Evolutionary conservation across 2,329 filamentous ascomycete genomes (phyloP).

Genomic region (Chaetothyriales sp.): DNA sequence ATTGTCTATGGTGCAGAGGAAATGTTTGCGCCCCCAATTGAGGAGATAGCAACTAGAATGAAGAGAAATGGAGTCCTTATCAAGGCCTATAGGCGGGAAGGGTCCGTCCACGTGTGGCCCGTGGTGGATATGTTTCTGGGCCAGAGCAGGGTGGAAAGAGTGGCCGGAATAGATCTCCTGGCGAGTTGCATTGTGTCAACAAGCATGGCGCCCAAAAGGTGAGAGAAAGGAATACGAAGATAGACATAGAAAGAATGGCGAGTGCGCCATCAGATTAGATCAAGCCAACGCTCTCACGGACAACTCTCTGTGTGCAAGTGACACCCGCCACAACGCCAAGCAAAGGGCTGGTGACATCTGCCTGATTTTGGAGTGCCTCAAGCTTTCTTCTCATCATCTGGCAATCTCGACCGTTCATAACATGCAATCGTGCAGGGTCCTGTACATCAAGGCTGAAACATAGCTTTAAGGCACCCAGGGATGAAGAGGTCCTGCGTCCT

Average conservation of each 20-base stretch:
- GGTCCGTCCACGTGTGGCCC: constrained; percentile 70
- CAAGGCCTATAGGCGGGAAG: constrained; percentile 45
- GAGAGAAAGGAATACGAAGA: not conserved
- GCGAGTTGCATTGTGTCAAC: constrained; percentile 14
- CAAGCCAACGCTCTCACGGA: constrained; percentile 41
- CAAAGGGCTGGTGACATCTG: not conserved
- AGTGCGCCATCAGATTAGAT: constrained; percentile 44
- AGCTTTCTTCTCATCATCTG: constrained; percentile 1
- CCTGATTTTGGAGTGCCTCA: not conserved
- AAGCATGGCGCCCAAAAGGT: constrained; percentile 5
- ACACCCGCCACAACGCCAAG: not conserved
- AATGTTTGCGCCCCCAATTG: constrained; percentile 59
- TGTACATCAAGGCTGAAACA: not conserved
- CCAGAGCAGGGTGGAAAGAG: constrained; percentile 31
- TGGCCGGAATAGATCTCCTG: constrained; percentile 31
- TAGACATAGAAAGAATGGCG: not conserved
- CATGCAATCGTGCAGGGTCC: not conserved
- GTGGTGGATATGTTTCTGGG: constrained; percentile 51
- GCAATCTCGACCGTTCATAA: not conserved
- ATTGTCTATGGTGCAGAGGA: constrained; percentile 65
- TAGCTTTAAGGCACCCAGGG: not conserved
- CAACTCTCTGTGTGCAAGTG: not conserved
- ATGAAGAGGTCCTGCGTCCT: not conserved
- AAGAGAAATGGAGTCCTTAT: constrained; percentile 41
- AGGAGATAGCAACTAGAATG: constrained; percentile 44